Evolutionary conservation across 805 yeast species (phyloP).

Genomic region (Lipomyces starkeyi): DNA sequence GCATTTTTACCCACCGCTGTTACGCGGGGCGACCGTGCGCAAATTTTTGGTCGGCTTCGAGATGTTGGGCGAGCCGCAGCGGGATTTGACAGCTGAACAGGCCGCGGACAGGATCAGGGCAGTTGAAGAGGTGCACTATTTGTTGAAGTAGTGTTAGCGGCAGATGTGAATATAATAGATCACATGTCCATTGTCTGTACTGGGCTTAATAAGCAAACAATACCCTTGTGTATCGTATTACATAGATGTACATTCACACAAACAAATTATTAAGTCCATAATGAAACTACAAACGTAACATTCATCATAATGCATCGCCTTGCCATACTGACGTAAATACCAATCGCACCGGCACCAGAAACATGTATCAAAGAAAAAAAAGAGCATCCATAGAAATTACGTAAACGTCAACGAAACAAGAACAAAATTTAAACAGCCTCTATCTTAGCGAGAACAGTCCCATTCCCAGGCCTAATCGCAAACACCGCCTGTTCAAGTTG

Average conservation of each 20-base stretch:
- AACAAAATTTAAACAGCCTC: not conserved
- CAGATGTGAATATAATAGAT: not conserved
- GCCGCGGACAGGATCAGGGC: conserved; percentile 62
- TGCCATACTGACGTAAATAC: too few species aligned
- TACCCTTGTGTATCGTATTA: too few species aligned
- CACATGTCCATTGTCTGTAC: too few species aligned
- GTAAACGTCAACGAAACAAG: not conserved
- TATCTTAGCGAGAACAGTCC: conserved; percentile 15
- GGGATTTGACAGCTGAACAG: conserved; percentile 69
- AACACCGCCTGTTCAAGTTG: conserved; percentile 22
- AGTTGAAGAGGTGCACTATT: conserved; percentile 25
- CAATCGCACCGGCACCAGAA: not conserved
- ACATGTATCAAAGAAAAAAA: not conserved
- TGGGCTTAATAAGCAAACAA: too few species aligned
- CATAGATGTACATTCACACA: too few species aligned
- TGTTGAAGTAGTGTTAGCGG: not conserved
- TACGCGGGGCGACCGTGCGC: conserved; percentile 74
- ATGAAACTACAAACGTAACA: not conserved
- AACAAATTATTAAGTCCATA: too few species aligned
- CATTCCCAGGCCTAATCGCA: conserved; percentile 26
- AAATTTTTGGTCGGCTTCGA: conserved; percentile 75
- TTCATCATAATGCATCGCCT: not conserved
- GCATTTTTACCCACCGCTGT: conserved; percentile 80
- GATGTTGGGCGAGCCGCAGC: conserved; percentile 66
- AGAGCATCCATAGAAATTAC: not conserved